phyloP scores from a whole-genome alignment of 805 yeast species.

The Candida alai region DNA sequence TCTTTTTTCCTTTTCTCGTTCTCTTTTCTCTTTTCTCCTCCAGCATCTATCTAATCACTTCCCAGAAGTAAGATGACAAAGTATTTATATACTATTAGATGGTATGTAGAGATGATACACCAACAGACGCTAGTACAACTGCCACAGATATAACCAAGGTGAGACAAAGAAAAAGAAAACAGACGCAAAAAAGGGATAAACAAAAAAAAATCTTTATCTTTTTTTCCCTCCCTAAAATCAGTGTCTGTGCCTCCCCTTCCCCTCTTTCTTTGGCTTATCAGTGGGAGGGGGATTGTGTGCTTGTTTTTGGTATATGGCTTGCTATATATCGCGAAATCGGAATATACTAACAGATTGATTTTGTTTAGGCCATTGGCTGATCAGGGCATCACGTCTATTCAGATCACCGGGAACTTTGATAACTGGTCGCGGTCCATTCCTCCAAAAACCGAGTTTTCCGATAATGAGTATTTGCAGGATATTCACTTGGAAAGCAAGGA shows the following conservation, averaged over 20 bases:
- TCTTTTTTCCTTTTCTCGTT: not conserved
- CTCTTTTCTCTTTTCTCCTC: too few species aligned
- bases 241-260: not conserved
- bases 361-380: constrained; percentile 13
- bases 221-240: constrained; percentile 1
- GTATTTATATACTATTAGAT: constrained; percentile 14
- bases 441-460: constrained; percentile 1
- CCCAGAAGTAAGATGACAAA: constrained; percentile 13
- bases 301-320: too few species aligned
- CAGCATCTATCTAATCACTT: too few species aligned
- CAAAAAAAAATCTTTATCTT: not conserved
- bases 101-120: too few species aligned
- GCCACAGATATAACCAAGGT: too few species aligned
- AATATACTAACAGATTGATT: constrained; percentile 1
- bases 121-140: too few species aligned
- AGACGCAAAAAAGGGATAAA: constrained; percentile 1
- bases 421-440: constrained; percentile 31
- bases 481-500: constrained; percentile 19
- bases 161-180: not conserved
- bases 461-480: constrained; percentile 13
- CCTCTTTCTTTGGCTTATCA: constrained; percentile 4
- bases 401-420: constrained; percentile 40
- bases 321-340: not conserved
- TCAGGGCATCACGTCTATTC: constrained; percentile 18
- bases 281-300: too few species aligned